Base-by-base conservation (phyloP, 371 early-diverging fungal genomes). In the Rhizomucor pusillus region DNA sequence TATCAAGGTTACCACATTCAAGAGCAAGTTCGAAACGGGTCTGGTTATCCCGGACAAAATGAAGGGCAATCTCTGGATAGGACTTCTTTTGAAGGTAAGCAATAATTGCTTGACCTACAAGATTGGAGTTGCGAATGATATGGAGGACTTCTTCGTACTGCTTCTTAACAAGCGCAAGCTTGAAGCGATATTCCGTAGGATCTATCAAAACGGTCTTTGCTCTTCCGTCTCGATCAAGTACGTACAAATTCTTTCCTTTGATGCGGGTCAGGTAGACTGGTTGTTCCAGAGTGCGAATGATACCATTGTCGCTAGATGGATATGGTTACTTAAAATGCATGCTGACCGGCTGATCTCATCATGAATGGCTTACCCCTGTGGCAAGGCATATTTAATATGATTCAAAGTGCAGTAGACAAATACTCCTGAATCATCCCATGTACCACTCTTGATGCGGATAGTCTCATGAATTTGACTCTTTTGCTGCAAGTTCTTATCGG, bases 1-100 rank as follows among this genome's bases (percentile, higher is more conserved):
- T 90, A 47, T 94, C 90, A 44, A 98, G 66, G 65, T 98, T 94
- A 35, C 95, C 97, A 58, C 97, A 97, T 67, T 96, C 95, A 24
- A 98, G 62, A 13, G 96, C 97, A 33, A 99, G 83, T 63, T 98
- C 99, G 67, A 98, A 97, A 6, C 97, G 89, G 4, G 97, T 93
- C 50, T 87, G 87, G 57, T 85, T 84, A 60, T 99, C 99, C 59
- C 94, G 90, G 34, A 99, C 96, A 83, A 97, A 99, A 66, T 98
- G 95, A 33, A 99, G 77, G 3, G 99, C 99, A 66, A 99, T 90
- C 80, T 95, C 97, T 1, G 99, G 96, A 66, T 96, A 96, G 0
- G 97, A 96, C 73, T 98, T 97, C 85, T 95, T 92, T 69, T 97
- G 97, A 59, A 99, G 76, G 75, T 95, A 99, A 1, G 97, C 93